phyloP scores from a whole-genome alignment of 148 eudicot species.

The Spergularia marina region DNA sequence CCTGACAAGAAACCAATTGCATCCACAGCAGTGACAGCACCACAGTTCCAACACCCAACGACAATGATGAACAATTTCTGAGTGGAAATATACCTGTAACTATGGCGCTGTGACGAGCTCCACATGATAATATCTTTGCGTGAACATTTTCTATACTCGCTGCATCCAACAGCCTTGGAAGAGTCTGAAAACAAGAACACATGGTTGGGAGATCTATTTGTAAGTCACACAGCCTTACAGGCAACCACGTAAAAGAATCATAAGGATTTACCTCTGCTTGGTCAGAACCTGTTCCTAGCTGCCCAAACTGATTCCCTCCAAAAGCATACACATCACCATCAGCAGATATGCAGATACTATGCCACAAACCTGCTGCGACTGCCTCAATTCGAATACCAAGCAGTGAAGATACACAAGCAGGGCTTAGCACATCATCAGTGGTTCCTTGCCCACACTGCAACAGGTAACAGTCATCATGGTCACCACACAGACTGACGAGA shows the following conservation, averaged over 20 bases:
- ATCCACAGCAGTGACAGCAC: not conserved
- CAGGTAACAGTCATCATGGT: slow-evolving; percentile 21
- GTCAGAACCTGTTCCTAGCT: slow-evolving; percentile 89
- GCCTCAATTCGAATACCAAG: slow-evolving; percentile 65
- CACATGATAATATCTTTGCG: slow-evolving; percentile 76
- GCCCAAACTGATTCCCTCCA: slow-evolving; percentile 99
- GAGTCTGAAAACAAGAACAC: slow-evolving; percentile 43
- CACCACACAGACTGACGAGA: slow-evolving; percentile 5
- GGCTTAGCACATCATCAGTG: slow-evolving; percentile 91
- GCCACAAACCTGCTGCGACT: slow-evolving; percentile 97
- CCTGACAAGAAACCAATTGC: too few species aligned
- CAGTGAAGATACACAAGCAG: slow-evolving; percentile 83
- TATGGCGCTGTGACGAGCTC: slow-evolving; percentile 94
- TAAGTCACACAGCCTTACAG: not conserved
- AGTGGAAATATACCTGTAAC: slow-evolving; percentile 55
- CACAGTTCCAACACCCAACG: too few species aligned
- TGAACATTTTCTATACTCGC: slow-evolving; percentile 64
- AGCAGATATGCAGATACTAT: slow-evolving; percentile 77
- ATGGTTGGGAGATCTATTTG: not conserved
- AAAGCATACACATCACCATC: slow-evolving; percentile 86
- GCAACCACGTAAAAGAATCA: not conserved
- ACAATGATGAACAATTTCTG: not conserved
- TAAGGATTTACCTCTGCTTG: slow-evolving; percentile 76
- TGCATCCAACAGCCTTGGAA: slow-evolving; percentile 84
- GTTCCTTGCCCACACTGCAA: slow-evolving; percentile 96